Conservation (phyloP, 371 early-diverging fungal species). For the Mortierella sp. region DNA sequence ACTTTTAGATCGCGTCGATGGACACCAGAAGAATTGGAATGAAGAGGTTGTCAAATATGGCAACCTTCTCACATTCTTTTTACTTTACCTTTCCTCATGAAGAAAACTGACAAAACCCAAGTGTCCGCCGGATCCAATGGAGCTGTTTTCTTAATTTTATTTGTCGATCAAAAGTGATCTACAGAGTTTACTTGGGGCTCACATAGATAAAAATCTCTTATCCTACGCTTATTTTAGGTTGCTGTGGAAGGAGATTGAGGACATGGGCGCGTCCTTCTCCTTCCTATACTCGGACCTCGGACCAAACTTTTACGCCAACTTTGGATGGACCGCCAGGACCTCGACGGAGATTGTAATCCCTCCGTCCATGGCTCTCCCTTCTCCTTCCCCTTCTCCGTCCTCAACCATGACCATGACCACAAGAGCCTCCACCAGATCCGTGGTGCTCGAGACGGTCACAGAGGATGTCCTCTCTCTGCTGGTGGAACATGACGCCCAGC, state of each 20-base stretch:
- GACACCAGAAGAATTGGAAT: neutral
- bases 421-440: neutral
- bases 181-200: too few relatives aligned
- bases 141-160: neutral
- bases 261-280: slow-evolving; percentile 23
- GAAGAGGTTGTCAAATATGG: slow-evolving; percentile 9
- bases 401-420: neutral
- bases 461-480: slow-evolving; percentile 13
- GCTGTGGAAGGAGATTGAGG: slow-evolving; percentile 34
- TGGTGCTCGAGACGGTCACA: slow-evolving; percentile 13
- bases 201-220: neutral
- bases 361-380: slow-evolving; percentile 13
- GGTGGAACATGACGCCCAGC: slow-evolving; percentile 21
- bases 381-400: neutral
- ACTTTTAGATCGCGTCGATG: neutral
- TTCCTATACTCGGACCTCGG: slow-evolving; percentile 60
- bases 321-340: slow-evolving; percentile 54
- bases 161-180: neutral
- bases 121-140: too few relatives aligned
- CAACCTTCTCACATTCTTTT: slow-evolving; percentile 1
- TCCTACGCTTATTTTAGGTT: slow-evolving; percentile 11
- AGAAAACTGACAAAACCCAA: too few relatives aligned
- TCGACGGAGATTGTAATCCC: slow-evolving; percentile 36
- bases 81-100: too few relatives aligned
- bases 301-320: slow-evolving; percentile 51